Evolutionary conservation across 1,139 yeast species (phyloP).

Genomic region (Suhomyces guaymorum): DNA sequence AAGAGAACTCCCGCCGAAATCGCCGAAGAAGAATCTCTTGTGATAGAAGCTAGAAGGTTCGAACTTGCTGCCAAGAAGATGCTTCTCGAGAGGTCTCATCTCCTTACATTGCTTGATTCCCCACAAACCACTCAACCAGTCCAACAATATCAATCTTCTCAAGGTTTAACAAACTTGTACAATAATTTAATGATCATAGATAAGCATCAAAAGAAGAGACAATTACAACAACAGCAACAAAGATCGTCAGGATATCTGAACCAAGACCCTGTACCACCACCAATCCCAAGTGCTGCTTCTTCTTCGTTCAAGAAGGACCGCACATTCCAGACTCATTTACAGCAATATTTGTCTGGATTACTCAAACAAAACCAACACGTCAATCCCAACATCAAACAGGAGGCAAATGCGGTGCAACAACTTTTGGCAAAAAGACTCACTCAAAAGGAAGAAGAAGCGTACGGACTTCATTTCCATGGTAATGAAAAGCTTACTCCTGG

Average conservation of each 20-base stretch:
- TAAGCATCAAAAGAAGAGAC: slow-evolving; percentile 53
- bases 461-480: slow-evolving; percentile 80
- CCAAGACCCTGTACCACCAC: slow-evolving; percentile 59
- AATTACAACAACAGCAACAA: slow-evolving; percentile 35
- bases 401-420: slow-evolving; percentile 43
- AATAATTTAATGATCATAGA: slow-evolving; percentile 78
- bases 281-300: slow-evolving; percentile 58
- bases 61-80: slow-evolving; percentile 92
- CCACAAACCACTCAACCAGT: slow-evolving; percentile 82
- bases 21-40: slow-evolving; percentile 94
- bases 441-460: slow-evolving; percentile 78
- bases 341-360: slow-evolving; percentile 42
- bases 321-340: slow-evolving; percentile 53
- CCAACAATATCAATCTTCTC: slow-evolving; percentile 79
- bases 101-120: slow-evolving; percentile 78
- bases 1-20: slow-evolving; percentile 93
- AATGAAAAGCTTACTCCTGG: slow-evolving; percentile 75
- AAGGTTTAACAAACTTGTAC: slow-evolving; percentile 85
- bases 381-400: slow-evolving; percentile 32
- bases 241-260: slow-evolving; percentile 21
- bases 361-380: slow-evolving; percentile 38
- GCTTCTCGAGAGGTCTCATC: slow-evolving; percentile 77
- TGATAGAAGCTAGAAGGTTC: slow-evolving; percentile 88
- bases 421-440: slow-evolving; percentile 59
- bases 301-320: slow-evolving; percentile 53